phyloP scores from a whole-genome alignment of 352 stramenopile genomes.

The Globisporangium ultimum region DNA sequence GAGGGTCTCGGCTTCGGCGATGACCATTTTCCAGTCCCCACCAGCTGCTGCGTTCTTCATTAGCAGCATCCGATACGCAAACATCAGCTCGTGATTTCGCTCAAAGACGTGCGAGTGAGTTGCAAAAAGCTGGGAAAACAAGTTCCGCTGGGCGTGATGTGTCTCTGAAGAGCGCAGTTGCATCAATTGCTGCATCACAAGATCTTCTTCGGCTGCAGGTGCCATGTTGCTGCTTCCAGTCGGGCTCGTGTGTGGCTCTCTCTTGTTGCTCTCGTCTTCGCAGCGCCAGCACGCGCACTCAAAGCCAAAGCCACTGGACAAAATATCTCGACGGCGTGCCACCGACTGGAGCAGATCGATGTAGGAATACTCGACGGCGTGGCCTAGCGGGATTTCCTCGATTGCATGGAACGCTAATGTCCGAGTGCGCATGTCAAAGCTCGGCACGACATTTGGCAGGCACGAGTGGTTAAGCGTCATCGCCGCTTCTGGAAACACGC shows the following conservation, averaged over 20 bases:
- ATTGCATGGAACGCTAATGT: conserved; percentile 51
- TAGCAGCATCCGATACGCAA: conserved; percentile 38
- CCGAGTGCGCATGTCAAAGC: conserved; percentile 40
- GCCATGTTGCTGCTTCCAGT: not conserved
- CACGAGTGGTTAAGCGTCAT: conserved; percentile 76
- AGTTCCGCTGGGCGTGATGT: conserved; percentile 12
- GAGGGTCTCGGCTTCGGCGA: conserved; percentile 26
- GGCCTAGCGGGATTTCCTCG: conserved; percentile 18
- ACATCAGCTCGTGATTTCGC: conserved; percentile 26
- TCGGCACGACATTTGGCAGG: conserved; percentile 48
- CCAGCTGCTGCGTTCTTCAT: conserved; percentile 29
- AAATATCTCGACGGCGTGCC: conserved; percentile 27
- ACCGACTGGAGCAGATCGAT: conserved; percentile 45
- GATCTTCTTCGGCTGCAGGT: conserved; percentile 4
- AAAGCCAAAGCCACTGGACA: conserved; percentile 50
- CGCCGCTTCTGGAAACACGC: conserved; percentile 63
- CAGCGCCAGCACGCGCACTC: conserved; percentile 46
- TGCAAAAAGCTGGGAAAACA: not conserved
- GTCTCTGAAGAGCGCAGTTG: conserved; percentile 14
- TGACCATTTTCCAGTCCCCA: conserved; percentile 24
- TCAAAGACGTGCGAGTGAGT: conserved; percentile 17
- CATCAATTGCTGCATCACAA: conserved; percentile 29
- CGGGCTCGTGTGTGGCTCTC: not conserved
- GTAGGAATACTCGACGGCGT: conserved; percentile 53
- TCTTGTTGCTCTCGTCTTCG: conserved; percentile 10